These are phyloP conservation scores for Ascochyta clinopodiicola DNA, from an alignment of 2,329 filamentous ascomycete genomes.

Conservation along the genomic window DNA sequence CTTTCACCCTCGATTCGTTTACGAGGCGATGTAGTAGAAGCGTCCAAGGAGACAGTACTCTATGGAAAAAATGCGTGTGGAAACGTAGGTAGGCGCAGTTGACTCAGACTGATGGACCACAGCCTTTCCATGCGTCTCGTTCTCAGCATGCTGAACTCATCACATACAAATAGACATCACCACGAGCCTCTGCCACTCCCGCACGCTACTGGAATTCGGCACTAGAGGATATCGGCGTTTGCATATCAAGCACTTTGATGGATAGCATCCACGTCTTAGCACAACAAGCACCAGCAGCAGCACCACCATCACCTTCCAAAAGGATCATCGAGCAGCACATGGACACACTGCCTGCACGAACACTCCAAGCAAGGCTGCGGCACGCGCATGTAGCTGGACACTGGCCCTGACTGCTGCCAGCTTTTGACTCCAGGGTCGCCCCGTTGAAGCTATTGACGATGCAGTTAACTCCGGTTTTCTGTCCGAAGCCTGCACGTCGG, in stretches of 20 bases:
- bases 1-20: too few relatives aligned
- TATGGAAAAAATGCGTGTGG: not conserved
- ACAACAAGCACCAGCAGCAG: not conserved
- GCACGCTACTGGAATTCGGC: slow-evolving; percentile 10
- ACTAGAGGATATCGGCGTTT: not conserved
- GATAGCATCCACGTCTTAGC: not conserved
- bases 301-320: not conserved
- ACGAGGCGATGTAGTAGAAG: not conserved
- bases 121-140: not conserved
- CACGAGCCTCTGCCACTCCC: slow-evolving; percentile 1
- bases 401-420: not conserved
- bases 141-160: not conserved
- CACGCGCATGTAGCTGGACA: not conserved
- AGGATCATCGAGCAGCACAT: too few relatives aligned
- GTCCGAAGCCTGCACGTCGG: slow-evolving; percentile 13
- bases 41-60: not conserved
- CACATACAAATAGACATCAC: not conserved
- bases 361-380: not conserved
- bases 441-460: slow-evolving; percentile 30
- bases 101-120: not conserved
- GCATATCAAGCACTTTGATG: not conserved
- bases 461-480: slow-evolving; percentile 29
- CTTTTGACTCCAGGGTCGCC: not conserved
- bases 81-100: not conserved
- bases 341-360: not conserved